Evolutionary conservation across 2,329 filamentous ascomycete species (phyloP).

Genomic region (Cryphonectria nitschkei): DNA sequence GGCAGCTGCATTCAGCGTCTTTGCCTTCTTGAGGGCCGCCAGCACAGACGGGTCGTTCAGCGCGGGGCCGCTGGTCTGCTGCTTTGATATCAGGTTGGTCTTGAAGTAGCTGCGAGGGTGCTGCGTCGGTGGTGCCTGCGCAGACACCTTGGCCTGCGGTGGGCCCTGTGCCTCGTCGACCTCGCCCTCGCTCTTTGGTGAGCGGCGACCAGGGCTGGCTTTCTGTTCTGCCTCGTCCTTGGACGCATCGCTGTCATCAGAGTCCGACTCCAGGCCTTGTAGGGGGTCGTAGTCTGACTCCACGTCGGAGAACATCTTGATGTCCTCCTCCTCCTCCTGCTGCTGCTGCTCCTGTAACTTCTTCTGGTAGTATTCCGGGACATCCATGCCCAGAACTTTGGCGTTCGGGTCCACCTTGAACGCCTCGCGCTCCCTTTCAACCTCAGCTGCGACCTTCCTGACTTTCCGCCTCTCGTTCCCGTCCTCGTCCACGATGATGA

Average conservation of each 20-base stretch:
- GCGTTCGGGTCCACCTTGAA: slow-evolving; percentile 58
- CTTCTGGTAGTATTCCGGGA: slow-evolving; percentile 61
- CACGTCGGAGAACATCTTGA: slow-evolving; percentile 68
- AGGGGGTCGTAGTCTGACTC: slow-evolving; percentile 71
- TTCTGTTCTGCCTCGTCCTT: slow-evolving; percentile 35
- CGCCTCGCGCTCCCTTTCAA: slow-evolving; percentile 41
- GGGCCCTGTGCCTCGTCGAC: slow-evolving; percentile 30
- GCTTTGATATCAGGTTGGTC: slow-evolving; percentile 59
- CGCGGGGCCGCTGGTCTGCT: slow-evolving; percentile 55
- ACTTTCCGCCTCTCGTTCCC: slow-evolving; percentile 69
- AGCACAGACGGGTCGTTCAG: slow-evolving; percentile 77
- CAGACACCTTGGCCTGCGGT: slow-evolving; percentile 37
- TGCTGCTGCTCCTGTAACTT: slow-evolving; percentile 51
- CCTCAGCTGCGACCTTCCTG: slow-evolving; percentile 52
- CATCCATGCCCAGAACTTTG: slow-evolving; percentile 67
- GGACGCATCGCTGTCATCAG: slow-evolving; percentile 44
- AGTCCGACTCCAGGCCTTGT: slow-evolving; percentile 59
- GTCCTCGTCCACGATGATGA: slow-evolving; percentile 69
- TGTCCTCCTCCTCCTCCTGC: slow-evolving; percentile 56
- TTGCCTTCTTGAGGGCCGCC: slow-evolving; percentile 84
- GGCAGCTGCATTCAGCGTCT: slow-evolving; percentile 58
- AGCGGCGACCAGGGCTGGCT: not conserved
- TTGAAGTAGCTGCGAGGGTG: slow-evolving; percentile 65
- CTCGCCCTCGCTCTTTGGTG: slow-evolving; percentile 31
- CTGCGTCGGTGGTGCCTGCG: slow-evolving; percentile 36